Base-by-base conservation (phyloP, 805 yeast genomes). In the Zygosaccharomyces pseudorouxii region DNA sequence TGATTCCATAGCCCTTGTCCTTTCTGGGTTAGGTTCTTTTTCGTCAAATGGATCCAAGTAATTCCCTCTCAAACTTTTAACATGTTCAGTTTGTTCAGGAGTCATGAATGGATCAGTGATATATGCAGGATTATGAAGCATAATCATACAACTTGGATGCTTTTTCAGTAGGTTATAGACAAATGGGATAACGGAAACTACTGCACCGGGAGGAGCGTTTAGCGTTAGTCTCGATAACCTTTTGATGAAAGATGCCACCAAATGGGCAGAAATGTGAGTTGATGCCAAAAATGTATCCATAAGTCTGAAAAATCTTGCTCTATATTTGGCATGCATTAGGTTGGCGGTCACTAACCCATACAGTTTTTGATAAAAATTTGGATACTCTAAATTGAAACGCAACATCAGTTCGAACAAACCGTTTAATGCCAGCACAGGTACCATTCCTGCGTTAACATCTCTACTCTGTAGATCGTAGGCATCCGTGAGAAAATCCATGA, bases 401-500 rank as follows among this genome's bases (percentile, higher is more conserved):
- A 79, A 86, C 82, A 92, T 92, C 51, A 92, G 73, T 59, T 81
- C 89, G 69, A 89, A 92, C 45, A 92, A 72, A 9, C 97, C 95
- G 65, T 89, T 92, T 57, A 92, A 74, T 2, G 98, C 84, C 46
- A 93, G 70, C 38, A 92, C 79, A 14, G 90, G 84, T 11, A 84
- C 72, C 5, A 84, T 74, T 40, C 79, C 72, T 59, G 74, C 36
- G 61, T 44, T 46, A 30, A 58, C 61, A 39, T 63, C 60, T 3
- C 47, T 44, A 23, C 47, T 48, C 35, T 56, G 57, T 60, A 71
- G 37, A 55, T 86, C 76, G 62, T 89, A 90, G 2, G 95, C 83
- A 52, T 87, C 95, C 0, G 97, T 89, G 51, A 92, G 72, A 64
- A 92, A 93, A 70, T 92, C 99, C 97, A 93, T 90, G 40, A 93